phyloP scores from a whole-genome alignment of 2,329 filamentous ascomycete species.

The Colletotrichum lindemuthianum region DNA sequence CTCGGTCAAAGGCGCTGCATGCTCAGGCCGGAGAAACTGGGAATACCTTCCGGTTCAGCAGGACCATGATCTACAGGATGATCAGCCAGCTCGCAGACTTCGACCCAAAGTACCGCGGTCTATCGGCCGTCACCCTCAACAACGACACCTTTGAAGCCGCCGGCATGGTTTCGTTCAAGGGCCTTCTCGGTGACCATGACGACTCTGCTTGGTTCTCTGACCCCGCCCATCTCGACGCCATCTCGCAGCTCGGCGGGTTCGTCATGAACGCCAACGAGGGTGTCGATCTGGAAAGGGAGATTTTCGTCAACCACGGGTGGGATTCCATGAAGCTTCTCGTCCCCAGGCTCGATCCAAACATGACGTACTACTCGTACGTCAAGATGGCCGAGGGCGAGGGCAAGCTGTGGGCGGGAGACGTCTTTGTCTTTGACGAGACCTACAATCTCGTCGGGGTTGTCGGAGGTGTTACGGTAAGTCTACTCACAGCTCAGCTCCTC shows the following conservation, averaged over 20 bases:
- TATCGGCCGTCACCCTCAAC: slow-evolving; percentile 67
- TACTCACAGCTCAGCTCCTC: fast-evolving
- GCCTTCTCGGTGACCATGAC: slow-evolving; percentile 57
- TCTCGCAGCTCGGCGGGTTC: slow-evolving; percentile 69
- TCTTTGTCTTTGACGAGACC: slow-evolving; percentile 64
- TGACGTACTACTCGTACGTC: slow-evolving; percentile 66
- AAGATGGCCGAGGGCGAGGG: slow-evolving; percentile 65
- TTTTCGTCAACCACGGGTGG: slow-evolving; percentile 71
- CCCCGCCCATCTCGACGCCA: slow-evolving; percentile 68
- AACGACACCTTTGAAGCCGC: slow-evolving; percentile 56
- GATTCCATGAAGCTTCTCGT: slow-evolving; percentile 60
- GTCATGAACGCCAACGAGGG: slow-evolving; percentile 68
- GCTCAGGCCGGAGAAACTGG: slow-evolving; percentile 70
- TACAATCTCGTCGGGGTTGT: slow-evolving; percentile 60
- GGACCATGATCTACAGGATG: slow-evolving; percentile 81
- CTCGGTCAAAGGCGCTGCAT: slow-evolving; percentile 68
- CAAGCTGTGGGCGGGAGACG: slow-evolving; percentile 64
- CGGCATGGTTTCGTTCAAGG: slow-evolving; percentile 57
- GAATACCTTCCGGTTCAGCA: slow-evolving; percentile 76
- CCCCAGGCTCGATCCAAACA: slow-evolving; percentile 59
- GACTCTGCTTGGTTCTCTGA: slow-evolving; percentile 64
- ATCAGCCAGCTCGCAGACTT: slow-evolving; percentile 68
- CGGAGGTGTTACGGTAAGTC: slow-evolving; percentile 58
- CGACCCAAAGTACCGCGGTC: slow-evolving; percentile 62
- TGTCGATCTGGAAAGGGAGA: slow-evolving; percentile 62